Evolutionary conservation across 73 alveolate genomes (phyloP).

Genomic region (Tetrahymena borealis): DNA sequence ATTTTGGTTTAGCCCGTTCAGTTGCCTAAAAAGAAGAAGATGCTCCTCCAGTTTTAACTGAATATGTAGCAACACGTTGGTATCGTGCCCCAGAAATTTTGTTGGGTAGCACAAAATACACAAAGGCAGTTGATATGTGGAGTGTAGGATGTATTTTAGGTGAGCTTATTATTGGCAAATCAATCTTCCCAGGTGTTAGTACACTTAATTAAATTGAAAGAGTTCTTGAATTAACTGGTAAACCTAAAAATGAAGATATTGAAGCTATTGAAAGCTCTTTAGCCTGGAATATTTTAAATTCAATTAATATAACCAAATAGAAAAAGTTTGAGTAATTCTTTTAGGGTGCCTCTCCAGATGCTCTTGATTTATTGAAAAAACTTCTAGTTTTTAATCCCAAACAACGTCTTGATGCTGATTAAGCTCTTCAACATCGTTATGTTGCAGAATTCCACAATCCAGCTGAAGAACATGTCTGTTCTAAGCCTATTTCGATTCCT

Average conservation of each 20-base stretch:
- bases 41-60: conserved; percentile 72
- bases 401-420: conserved; percentile 65
- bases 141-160: conserved; percentile 84
- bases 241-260: conserved; percentile 68
- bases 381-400: conserved; percentile 59
- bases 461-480: conserved; percentile 69
- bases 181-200: conserved; percentile 75
- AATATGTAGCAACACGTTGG: conserved; percentile 94
- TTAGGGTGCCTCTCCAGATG: conserved; percentile 70
- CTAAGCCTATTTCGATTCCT: conserved; percentile 57
- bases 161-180: conserved; percentile 67
- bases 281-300: conserved; percentile 64
- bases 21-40: conserved; percentile 65
- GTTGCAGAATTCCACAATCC: conserved; percentile 68
- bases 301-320: conserved; percentile 49
- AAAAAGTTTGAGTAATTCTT: conserved; percentile 51
- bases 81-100: conserved; percentile 91
- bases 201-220: conserved; percentile 65
- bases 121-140: conserved; percentile 93
- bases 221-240: conserved; percentile 68
- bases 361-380: conserved; percentile 56
- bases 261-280: conserved; percentile 61
- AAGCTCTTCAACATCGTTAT: conserved; percentile 76
- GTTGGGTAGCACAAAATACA: conserved; percentile 78
- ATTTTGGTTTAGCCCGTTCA: conserved; percentile 86